These are phyloP conservation scores for Cucurbita pepo DNA, from an alignment of 306 rosid genomes.

Conservation along the genomic window DNA sequence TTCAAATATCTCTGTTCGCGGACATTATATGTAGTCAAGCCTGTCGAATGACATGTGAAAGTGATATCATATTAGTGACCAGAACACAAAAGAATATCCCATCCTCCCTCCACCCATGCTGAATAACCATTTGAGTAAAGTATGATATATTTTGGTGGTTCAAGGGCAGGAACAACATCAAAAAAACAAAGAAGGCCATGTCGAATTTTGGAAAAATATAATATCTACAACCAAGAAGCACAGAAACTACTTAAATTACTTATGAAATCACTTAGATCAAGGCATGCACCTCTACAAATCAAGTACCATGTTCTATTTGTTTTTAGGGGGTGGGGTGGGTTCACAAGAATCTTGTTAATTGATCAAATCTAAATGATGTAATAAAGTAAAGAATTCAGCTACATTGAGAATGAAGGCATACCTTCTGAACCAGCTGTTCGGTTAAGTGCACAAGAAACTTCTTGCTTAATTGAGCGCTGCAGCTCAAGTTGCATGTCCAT, in stretches of 20 bases:
- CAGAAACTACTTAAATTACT: background rate
- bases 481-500: slow-evolving; percentile 99
- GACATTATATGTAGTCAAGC: too few relatives aligned
- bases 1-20: too few relatives aligned
- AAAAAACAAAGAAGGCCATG: background rate
- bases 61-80: too few relatives aligned
- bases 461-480: slow-evolving; percentile 91
- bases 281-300: background rate
- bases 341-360: background rate
- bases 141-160: background rate
- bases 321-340: too few relatives aligned
- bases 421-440: slow-evolving; percentile 59
- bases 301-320: too few relatives aligned
- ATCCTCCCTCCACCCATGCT: too few relatives aligned
- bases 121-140: too few relatives aligned
- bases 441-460: slow-evolving; percentile 88
- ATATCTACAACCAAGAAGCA: background rate
- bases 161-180: background rate
- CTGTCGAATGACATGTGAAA: too few relatives aligned
- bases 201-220: background rate
- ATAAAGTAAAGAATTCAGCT: background rate
- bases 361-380: background rate
- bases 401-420: slow-evolving; percentile 10
- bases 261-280: too few relatives aligned
- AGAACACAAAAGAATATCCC: too few relatives aligned